A percentile compares a stretch with the other conserved stretches of the same genome.
These are phyloP conservation scores for Lentinula boryana DNA, from an alignment of 768 basidiomycete species.

Conservation along the genomic window DNA sequence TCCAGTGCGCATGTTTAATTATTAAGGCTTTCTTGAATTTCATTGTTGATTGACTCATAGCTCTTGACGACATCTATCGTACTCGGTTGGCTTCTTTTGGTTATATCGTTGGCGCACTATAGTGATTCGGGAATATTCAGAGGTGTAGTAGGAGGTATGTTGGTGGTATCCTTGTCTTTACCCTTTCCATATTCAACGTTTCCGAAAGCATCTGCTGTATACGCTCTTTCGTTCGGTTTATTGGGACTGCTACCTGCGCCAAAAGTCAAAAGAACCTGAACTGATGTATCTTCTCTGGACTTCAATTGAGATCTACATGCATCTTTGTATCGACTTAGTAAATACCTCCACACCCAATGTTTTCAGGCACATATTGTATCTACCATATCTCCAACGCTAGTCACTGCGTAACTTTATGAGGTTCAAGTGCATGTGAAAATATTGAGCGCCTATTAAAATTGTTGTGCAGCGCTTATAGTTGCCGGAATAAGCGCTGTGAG, in stretches of 20 bases:
- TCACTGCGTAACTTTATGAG: too few relatives aligned
- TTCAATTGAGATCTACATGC: background rate
- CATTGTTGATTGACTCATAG: constrained; percentile 17
- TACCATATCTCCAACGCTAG: background rate
- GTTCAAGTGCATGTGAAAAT: background rate
- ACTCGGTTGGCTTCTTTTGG: constrained; percentile 59
- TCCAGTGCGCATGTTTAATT: constrained; percentile 33
- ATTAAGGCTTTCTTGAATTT: background rate
- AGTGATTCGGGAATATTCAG: constrained; percentile 57
- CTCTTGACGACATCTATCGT: constrained; percentile 64
- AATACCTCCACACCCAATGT: background rate
- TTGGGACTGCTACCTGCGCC: constrained; percentile 70
- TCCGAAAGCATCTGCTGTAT: constrained; percentile 56
- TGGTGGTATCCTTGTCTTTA: background rate
- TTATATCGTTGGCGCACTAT: constrained; percentile 61
- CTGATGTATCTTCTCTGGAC: background rate
- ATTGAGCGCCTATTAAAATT: background rate
- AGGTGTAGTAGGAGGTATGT: constrained; percentile 59
- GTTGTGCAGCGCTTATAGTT: too few relatives aligned
- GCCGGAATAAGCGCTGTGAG: background rate
- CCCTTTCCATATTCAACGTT: background rate
- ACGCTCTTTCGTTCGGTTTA: constrained; percentile 66
- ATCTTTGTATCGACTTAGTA: background rate
- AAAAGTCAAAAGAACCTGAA: constrained; percentile 22
- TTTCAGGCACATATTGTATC: background rate